Conservation (phyloP, 257 asterid species). For the Ballota nigra region DNA sequence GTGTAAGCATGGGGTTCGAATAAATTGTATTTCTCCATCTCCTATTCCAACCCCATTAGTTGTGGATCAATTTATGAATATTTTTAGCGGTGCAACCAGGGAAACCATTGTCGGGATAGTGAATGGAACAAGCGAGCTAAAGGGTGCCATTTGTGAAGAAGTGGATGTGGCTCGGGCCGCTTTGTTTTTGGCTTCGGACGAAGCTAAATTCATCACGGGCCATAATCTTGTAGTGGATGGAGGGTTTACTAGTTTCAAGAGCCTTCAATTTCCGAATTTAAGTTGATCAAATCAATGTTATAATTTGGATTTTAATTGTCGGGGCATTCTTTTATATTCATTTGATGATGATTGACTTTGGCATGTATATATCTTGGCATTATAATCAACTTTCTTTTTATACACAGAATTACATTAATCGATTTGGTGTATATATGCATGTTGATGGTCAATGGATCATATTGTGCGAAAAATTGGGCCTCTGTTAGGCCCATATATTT, state of each 20-base stretch:
- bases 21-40: constrained; percentile 36
- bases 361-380: background rate
- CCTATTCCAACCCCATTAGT: constrained; percentile 33
- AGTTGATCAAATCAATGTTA: background rate
- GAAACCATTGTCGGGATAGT: constrained; percentile 21
- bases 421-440: background rate
- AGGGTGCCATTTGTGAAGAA: constrained; percentile 32
- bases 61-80: constrained; percentile 14
- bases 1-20: constrained; percentile 29
- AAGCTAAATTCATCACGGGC: constrained; percentile 34
- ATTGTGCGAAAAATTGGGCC: background rate
- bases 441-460: background rate
- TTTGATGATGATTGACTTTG: background rate
- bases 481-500: background rate
- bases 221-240: constrained; percentile 44
- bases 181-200: constrained; percentile 35
- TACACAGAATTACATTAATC: background rate
- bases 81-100: constrained; percentile 6
- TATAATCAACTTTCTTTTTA: background rate
- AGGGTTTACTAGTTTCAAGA: constrained; percentile 36
- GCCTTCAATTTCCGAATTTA: constrained; percentile 18
- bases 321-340: background rate
- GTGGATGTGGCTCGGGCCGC: constrained; percentile 36
- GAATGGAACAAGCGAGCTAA: constrained; percentile 24
- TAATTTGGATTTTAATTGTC: background rate